Evolutionary conservation across 805 yeast species (phyloP).

Genomic region (Yarrowia sp.): DNA sequence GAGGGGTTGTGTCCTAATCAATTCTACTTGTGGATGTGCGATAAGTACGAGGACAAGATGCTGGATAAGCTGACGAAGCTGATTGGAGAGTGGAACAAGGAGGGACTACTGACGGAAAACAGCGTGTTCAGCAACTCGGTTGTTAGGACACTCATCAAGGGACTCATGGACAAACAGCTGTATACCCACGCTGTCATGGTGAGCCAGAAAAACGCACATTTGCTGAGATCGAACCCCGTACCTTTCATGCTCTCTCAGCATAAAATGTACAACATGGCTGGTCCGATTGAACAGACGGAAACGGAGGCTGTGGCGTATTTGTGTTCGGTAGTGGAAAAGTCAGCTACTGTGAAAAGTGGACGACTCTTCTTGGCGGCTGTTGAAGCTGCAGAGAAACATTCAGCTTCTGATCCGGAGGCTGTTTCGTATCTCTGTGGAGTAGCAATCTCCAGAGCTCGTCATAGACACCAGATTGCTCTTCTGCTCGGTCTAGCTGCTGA

Average conservation of each 20-base stretch:
- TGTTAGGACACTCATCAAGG: not conserved
- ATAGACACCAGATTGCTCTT: not conserved
- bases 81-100: not conserved
- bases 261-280: slow-evolving; percentile 4
- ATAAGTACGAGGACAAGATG: not conserved
- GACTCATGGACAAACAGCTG: not conserved
- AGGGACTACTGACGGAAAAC: not conserved
- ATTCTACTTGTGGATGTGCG: slow-evolving; percentile 8
- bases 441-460: not conserved
- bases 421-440: not conserved
- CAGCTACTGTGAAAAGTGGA: not conserved
- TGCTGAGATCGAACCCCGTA: not conserved
- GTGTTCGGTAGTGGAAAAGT: slow-evolving; percentile 10
- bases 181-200: slow-evolving; percentile 19
- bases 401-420: not conserved
- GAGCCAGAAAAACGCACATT: not conserved
- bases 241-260: slow-evolving; percentile 4
- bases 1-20: not conserved
- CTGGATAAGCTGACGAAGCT: not conserved
- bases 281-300: not conserved
- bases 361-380: not conserved
- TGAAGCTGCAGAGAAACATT: not conserved
- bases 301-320: not conserved
- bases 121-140: not conserved
- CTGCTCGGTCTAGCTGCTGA: not conserved